Evolutionary conservation across 805 yeast genomes (phyloP).

Genomic region (Metschnikowia peoriensis): DNA sequence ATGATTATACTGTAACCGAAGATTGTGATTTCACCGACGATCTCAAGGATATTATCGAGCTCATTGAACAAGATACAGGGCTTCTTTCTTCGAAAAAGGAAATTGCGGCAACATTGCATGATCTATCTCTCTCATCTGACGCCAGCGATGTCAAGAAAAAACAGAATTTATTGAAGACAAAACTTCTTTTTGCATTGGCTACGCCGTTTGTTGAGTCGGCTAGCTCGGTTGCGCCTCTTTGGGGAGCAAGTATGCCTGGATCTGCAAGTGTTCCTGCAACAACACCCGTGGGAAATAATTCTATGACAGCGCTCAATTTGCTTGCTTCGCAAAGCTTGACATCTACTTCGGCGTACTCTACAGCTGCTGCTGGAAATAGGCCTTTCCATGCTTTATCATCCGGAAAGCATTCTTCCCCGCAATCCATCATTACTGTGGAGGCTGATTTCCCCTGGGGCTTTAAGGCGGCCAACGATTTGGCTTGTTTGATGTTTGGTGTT

Average conservation of each 20-base stretch:
- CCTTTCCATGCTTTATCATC: constrained; percentile 65
- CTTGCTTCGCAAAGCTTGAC: constrained; percentile 10
- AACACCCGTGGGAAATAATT: constrained; percentile 25
- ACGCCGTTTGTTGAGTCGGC: constrained; percentile 58
- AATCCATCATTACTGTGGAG: constrained; percentile 82
- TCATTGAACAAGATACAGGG: constrained; percentile 42
- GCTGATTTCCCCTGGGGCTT: constrained; percentile 74
- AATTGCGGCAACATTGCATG: constrained; percentile 55
- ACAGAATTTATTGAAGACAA: constrained; percentile 42
- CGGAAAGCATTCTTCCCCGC: constrained; percentile 70
- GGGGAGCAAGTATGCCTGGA: constrained; percentile 15
- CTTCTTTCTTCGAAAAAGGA: constrained; percentile 33
- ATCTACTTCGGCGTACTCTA: neutral
- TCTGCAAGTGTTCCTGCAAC: constrained; percentile 4
- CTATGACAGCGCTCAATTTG: constrained; percentile 29
- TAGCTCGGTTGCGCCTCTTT: constrained; percentile 24
- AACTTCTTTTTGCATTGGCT: constrained; percentile 60
- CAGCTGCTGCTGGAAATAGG: constrained; percentile 28
- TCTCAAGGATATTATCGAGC: constrained; percentile 46
- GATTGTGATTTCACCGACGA: constrained; percentile 36
- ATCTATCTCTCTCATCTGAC: constrained; percentile 49
- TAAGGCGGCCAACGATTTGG: constrained; percentile 84
- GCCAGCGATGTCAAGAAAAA: constrained; percentile 29
- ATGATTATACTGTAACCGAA: neutral
- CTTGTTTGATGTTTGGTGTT: constrained; percentile 83